phyloP scores from a whole-genome alignment of 768 basidiomycete genomes.

The Favolaschia claudopus region DNA sequence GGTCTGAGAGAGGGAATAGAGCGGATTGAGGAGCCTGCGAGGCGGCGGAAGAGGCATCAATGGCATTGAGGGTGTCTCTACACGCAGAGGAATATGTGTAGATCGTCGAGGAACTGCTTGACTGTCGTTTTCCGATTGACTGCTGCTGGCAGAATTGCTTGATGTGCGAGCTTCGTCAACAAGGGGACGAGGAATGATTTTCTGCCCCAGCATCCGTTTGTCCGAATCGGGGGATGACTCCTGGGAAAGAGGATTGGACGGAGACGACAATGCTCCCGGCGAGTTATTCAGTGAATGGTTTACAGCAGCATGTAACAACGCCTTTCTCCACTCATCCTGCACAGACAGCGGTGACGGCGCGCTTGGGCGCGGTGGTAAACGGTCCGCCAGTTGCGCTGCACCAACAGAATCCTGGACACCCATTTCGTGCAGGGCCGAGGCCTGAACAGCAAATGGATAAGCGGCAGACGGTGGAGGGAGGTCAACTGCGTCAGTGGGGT shows the following conservation, averaged over 20 bases:
- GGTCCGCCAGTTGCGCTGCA: constrained; percentile 78
- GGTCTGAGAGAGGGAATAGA: constrained; percentile 67
- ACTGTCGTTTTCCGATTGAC: constrained; percentile 24
- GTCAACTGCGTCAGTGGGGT: constrained; percentile 87
- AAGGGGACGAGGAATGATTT: constrained; percentile 44
- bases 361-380: constrained; percentile 72
- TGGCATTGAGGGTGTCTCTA: constrained; percentile 68
- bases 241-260: constrained; percentile 35
- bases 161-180: constrained; percentile 40
- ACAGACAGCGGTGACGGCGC: constrained; percentile 61
- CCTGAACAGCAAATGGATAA: constrained; percentile 78
- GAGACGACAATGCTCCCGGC: constrained; percentile 55
- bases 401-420: constrained; percentile 79
- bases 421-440: constrained; percentile 75
- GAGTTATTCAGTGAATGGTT: constrained; percentile 74
- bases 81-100: constrained; percentile 60
- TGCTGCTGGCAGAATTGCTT: constrained; percentile 32
- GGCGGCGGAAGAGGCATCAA: constrained; percentile 73
- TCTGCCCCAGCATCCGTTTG: constrained; percentile 49
- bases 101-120: constrained; percentile 42
- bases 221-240: constrained; percentile 22
- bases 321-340: constrained; percentile 79
- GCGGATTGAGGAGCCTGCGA: constrained; percentile 53
- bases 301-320: constrained; percentile 79
- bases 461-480: constrained; percentile 72